Evolutionary conservation across 257 asterid genomes (phyloP).

Genomic region (Solanum pennellii): DNA sequence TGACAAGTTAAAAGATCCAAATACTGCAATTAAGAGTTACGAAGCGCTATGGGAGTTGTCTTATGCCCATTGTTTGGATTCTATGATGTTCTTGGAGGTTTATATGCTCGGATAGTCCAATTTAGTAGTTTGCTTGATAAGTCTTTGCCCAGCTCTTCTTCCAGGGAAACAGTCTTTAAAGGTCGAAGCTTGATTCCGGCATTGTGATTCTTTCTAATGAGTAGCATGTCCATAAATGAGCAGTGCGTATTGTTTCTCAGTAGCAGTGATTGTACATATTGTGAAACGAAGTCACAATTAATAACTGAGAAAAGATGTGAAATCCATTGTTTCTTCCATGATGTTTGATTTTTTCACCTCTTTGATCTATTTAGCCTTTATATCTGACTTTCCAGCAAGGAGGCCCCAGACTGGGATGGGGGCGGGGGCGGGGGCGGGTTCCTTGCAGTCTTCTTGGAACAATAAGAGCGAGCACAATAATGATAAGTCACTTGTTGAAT

Average conservation of each 20-base stretch:
- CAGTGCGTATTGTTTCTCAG: background rate
- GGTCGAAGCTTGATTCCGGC: background rate
- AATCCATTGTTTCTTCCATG: background rate
- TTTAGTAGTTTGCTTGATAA: background rate
- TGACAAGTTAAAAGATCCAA: background rate
- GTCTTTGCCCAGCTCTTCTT: background rate
- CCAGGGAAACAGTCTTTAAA: background rate
- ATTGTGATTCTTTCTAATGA: background rate
- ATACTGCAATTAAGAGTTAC: background rate
- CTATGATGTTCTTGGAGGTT: background rate
- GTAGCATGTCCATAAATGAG: background rate
- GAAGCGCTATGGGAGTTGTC: background rate
- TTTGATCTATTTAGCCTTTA: background rate
- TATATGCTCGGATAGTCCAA: background rate
- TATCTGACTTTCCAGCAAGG: background rate
- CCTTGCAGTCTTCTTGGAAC: background rate
- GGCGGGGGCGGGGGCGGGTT: background rate
- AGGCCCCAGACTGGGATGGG: background rate
- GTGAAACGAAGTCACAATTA: background rate
- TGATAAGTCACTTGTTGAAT: background rate
- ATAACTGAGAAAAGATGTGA: background rate
- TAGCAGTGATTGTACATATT: background rate
- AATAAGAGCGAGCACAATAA: background rate
- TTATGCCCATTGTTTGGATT: background rate
- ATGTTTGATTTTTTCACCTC: background rate